Evolutionary conservation across 1,139 yeast genomes (phyloP), one percentile per base, ranked within the genome.

Genomic region (Yamadazyma aaseri): DNA sequence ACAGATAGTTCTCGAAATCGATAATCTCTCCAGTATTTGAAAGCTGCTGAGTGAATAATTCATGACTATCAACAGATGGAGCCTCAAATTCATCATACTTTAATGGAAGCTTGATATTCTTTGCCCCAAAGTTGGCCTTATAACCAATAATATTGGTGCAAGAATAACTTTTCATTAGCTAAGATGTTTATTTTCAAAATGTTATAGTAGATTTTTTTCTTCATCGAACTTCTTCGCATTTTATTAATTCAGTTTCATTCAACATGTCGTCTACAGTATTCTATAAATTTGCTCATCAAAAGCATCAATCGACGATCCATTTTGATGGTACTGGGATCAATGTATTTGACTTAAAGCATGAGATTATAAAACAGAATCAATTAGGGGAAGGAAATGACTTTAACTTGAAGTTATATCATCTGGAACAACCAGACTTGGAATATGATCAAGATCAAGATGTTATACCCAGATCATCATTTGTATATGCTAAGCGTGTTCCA

Each of bases 291-390:
- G 68, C 80, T 44, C 94, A 96, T 28, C 97, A 90, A 56, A 84
- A 81, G 56, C 81, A 77, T 34, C 81, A 86, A 30, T 79, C 86
- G 1, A 77, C 95, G 29, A 79, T 92, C 29, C 76, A 83, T 34
- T 94, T 92, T 56, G 98, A 94, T 58, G 98, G 98, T 18, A 90
- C 97, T 0, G 97, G 97, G 21, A 79, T 94, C 35, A 86, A 95
- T 8, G 96, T 90, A 9, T 92, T 90, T 63, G 98, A 92, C 55
- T 67, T 92, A 43, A 94, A 94, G 60, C 79, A 92, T 45, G 97
- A 92, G 51, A 89, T 92, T 38, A 83, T 94, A 32, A 59, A 73
- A 20, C 87, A 82, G 32, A 92, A 90, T 60, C 86, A 81, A 50
- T 65, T 92, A 15, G 90, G 92, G 3, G 80, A 81, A 38, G 95